Evolutionary conservation across 225 moss, liverwort and hornwort genomes (phyloP).

Genomic region (Rhytidiadelphus loreus): DNA sequence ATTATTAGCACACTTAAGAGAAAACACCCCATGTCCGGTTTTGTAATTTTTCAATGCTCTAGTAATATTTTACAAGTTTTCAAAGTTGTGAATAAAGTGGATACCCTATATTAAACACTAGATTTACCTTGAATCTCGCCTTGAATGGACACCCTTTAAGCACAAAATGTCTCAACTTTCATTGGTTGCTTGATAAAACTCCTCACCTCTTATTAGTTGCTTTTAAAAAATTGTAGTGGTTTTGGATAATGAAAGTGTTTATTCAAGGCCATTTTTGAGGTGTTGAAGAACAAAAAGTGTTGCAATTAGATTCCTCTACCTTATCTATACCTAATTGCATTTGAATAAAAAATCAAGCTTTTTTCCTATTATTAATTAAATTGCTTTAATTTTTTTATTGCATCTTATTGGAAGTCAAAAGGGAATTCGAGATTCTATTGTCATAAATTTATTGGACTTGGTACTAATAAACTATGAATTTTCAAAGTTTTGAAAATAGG

Average conservation of each 20-base stretch:
- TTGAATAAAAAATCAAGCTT: neutral
- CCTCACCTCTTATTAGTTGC: neutral
- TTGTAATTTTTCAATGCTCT: rapidly evolving
- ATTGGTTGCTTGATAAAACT: neutral
- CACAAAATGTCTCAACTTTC: neutral
- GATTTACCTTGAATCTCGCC: no score
- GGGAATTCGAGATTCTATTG: rapidly evolving
- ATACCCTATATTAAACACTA: rapidly evolving
- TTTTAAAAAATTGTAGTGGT: neutral
- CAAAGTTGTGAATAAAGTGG: neutral
- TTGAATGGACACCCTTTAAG: neutral
- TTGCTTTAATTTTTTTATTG: neutral
- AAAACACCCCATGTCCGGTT: neutral
- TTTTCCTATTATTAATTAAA: neutral
- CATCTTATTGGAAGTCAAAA: neutral
- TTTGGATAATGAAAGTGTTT: neutral
- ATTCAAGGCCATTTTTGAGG: neutral
- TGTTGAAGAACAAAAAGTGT: rapidly evolving
- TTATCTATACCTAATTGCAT: neutral
- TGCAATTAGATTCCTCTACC: neutral
- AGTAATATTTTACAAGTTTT: neutral
- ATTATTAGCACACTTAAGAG: neutral
- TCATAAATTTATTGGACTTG: neutral
- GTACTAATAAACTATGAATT: neutral
- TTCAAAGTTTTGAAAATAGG: neutral